Evolutionary conservation across 495 filamentous ascomycete genomes (phyloP), one percentile per base, ranked within the genome.

Genomic region (Aspergillus biplanus): DNA sequence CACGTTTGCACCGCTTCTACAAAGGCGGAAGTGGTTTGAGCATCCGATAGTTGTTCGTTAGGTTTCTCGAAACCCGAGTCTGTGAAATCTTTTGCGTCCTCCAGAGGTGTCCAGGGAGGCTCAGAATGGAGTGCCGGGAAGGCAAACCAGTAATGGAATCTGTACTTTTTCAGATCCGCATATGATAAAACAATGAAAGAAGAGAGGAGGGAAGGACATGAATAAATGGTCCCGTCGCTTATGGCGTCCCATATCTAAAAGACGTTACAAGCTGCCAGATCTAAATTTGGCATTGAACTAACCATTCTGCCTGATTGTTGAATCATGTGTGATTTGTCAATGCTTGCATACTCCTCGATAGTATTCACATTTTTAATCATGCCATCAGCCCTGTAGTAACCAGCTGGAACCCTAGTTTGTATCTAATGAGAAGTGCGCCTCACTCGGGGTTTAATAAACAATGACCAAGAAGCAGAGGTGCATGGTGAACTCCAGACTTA

Each of bases 321-420:
- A 35, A 99, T 80, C 69, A 96, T 83, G 16, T 82, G 84, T 4
- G 78, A 66, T 73, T 92, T 92, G 69, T 97, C 89, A 18, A 85
- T 74, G 66, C 86, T 89, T 63, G 85, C 87, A 76, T 97, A 99
- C 66, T 96, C 92, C 67, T 98, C 95, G 61, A 96, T 87, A 15
- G 95, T 98, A 69, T 99, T 99, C 64, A 94, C 86, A 78, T 99
- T 99, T 73, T 90, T 94, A 65, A 98, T 95, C 69, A 90, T 90
- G 33, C 95, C 95, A 69, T 99, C 94, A 11, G 92, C 95, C 32
- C 93, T 88, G 68, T 87, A 90, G 67, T 86, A 84, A 64, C 86
- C 87, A 33, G 83, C 75, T 13, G 92, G 88, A 33, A 88, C 87
- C 53, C 94, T 98, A 59, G 33, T 48, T 55, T 6, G 52, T 50